Conservation (phyloP, 495 filamentous ascomycete species). For the Acidiella bohemica region DNA sequence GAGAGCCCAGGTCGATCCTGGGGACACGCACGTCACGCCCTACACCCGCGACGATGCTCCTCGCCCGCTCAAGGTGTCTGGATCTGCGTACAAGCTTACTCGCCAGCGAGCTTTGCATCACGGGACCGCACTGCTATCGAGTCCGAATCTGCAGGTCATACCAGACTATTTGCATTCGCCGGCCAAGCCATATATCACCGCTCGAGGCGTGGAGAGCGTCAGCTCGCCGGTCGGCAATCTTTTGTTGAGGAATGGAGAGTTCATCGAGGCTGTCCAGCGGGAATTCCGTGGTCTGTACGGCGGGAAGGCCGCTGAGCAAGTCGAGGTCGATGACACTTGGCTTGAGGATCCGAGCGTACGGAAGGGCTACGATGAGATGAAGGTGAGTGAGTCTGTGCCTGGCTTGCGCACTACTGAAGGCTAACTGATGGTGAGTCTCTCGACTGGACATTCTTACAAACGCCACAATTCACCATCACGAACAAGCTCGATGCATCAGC, state of each 20-base stretch:
- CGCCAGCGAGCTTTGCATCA: conserved; percentile 69
- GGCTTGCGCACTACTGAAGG: neutral
- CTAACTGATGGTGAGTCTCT: conserved; percentile 38
- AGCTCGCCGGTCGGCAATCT: conserved; percentile 75
- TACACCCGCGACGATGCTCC: conserved; percentile 24
- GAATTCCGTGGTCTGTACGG: conserved; percentile 44
- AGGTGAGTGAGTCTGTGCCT: conserved; percentile 26
- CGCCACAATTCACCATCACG: conserved; percentile 56
- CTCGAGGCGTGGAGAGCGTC: conserved; percentile 86
- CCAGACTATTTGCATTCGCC: conserved; percentile 56
- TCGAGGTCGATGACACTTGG: conserved; percentile 37
- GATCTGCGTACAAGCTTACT: conserved; percentile 86
- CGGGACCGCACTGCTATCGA: conserved; percentile 70
- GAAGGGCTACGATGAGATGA: conserved; percentile 49
- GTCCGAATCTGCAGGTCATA: conserved; percentile 53
- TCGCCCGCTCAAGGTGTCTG: conserved; percentile 64
- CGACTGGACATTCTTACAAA: conserved; percentile 74
- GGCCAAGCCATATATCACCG: conserved; percentile 57
- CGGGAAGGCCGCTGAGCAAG: conserved; percentile 18
- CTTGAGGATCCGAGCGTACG: conserved; percentile 37
- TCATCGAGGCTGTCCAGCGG: conserved; percentile 22
- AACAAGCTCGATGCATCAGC: neutral
- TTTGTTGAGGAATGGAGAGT: conserved; percentile 26
- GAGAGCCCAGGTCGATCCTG: conserved; percentile 15
- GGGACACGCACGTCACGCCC: conserved; percentile 27